phyloP scores from a whole-genome alignment of 768 basidiomycete genomes.

The Leccinum subgranulosum region DNA sequence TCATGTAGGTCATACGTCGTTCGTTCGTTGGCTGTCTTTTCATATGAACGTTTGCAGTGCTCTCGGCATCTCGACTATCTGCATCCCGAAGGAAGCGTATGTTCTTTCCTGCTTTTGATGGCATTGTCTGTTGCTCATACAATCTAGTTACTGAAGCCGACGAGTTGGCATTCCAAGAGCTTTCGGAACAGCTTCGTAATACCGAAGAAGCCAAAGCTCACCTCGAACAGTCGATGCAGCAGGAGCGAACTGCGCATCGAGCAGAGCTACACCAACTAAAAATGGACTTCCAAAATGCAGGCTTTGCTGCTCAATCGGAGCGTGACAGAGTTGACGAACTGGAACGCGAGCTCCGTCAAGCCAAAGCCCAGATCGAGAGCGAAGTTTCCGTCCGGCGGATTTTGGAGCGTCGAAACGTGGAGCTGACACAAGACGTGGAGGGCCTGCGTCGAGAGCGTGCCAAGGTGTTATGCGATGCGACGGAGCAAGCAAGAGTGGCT shows the following conservation, averaged over 20 bases:
- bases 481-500: slow-evolving; percentile 57
- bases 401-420: slow-evolving; percentile 60
- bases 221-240: slow-evolving; percentile 56
- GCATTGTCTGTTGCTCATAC: slow-evolving; percentile 2
- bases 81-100: slow-evolving; percentile 69
- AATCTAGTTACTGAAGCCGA: slow-evolving; percentile 66
- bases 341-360: slow-evolving; percentile 64
- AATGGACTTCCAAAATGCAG: slow-evolving; percentile 38
- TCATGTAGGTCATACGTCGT: slow-evolving; percentile 52
- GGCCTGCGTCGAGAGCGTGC: slow-evolving; percentile 51
- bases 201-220: slow-evolving; percentile 53
- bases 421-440: slow-evolving; percentile 54
- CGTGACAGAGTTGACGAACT: slow-evolving; percentile 52
- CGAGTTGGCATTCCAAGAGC: slow-evolving; percentile 69
- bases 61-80: slow-evolving; percentile 71
- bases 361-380: slow-evolving; percentile 59
- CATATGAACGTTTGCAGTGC: slow-evolving; percentile 44
- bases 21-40: background rate
- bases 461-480: slow-evolving; percentile 62
- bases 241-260: slow-evolving; percentile 54
- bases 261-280: slow-evolving; percentile 56
- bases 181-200: slow-evolving; percentile 62
- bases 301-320: slow-evolving; percentile 39
- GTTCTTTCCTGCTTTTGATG: slow-evolving; percentile 27
- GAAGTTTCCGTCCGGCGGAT: slow-evolving; percentile 60